These are phyloP conservation scores for Amoebophrya sp. DNA, from an alignment of 169 alveolate genomes.

Conservation along the genomic window DNA sequence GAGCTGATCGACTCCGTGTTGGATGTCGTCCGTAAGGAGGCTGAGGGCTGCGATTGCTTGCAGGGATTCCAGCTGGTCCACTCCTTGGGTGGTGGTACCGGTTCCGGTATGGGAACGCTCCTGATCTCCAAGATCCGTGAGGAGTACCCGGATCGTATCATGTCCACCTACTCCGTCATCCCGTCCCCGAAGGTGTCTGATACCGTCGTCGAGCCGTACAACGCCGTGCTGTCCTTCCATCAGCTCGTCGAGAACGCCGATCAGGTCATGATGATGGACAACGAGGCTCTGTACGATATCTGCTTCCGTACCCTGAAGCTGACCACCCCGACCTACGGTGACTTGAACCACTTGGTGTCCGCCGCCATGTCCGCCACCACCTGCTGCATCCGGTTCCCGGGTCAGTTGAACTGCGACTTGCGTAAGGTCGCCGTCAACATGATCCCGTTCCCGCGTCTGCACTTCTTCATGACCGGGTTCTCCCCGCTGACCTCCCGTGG, in stretches of 20 bases:
- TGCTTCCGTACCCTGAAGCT: conserved; percentile 94
- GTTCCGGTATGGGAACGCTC: conserved; percentile 97
- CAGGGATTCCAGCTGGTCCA: conserved; percentile 68
- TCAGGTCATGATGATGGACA: conserved; percentile 93
- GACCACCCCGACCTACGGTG: conserved; percentile 96
- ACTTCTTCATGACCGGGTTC: conserved; percentile 97
- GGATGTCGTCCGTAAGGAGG: conserved; percentile 97
- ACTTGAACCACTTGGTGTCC: conserved; percentile 86
- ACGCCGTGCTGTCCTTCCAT: conserved; percentile 95
- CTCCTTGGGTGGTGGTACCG: conserved; percentile 99
- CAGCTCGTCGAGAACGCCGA: conserved; percentile 95
- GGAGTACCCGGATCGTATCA: conserved; percentile 96
- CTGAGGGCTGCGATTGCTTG: conserved; percentile 94
- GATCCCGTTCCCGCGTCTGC: conserved; percentile 94
- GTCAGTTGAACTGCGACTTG: conserved; percentile 85
- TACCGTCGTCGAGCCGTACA: conserved; percentile 98
- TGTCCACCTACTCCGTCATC: conserved; percentile 95
- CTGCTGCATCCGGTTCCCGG: conserved; percentile 88
- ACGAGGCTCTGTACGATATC: conserved; percentile 95
- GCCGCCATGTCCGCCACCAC: conserved; percentile 95
- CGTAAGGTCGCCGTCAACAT: conserved; percentile 90
- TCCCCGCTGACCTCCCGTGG: conserved; percentile 97
- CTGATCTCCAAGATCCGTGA: conserved; percentile 93
- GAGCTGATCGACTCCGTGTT: conserved; percentile 95
- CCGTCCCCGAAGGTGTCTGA: conserved; percentile 98